Conservation (phyloP, 306 rosid genomes). For the Acmispon strigosus region DNA sequence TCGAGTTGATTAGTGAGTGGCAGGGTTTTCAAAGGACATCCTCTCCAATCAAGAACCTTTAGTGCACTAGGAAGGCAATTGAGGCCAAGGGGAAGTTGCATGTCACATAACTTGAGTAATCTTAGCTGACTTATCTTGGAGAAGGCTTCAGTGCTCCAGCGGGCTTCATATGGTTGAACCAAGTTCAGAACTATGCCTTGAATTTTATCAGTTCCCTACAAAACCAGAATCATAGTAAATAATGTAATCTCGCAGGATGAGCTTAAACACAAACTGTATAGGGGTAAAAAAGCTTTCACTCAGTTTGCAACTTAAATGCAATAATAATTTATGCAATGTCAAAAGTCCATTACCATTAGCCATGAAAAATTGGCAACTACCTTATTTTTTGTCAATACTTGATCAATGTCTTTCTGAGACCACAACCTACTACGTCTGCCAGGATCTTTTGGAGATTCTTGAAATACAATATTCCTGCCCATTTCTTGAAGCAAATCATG, state of each 20-base stretch:
- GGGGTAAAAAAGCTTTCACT: not conserved
- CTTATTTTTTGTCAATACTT: slow-evolving; percentile 27
- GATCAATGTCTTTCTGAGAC: slow-evolving; percentile 26
- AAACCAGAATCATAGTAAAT: not conserved
- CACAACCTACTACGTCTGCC: slow-evolving; percentile 32
- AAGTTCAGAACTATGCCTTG: slow-evolving; percentile 18
- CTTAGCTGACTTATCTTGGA: slow-evolving; percentile 19
- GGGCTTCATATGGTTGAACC: slow-evolving; percentile 11
- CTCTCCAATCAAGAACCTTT: slow-evolving; percentile 23
- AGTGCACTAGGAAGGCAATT: slow-evolving; percentile 17
- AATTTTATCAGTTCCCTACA: slow-evolving; percentile 32
- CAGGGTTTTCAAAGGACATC: slow-evolving; percentile 26
- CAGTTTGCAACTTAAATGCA: not conserved
- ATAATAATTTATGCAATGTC: not conserved
- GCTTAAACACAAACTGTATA: not conserved
- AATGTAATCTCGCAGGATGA: not conserved
- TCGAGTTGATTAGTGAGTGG: slow-evolving; percentile 1
- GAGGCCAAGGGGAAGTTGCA: slow-evolving; percentile 16
- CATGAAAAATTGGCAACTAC: not conserved
- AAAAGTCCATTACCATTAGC: not conserved
- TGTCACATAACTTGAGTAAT: slow-evolving; percentile 15
- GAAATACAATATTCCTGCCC: slow-evolving; percentile 25
- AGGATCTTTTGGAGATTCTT: slow-evolving; percentile 28
- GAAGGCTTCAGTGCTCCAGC: slow-evolving; percentile 23
- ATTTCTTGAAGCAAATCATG: slow-evolving; percentile 37